phyloP scores from a whole-genome alignment of 192 early-diverging fungal species.

The Coemansia sp. region DNA sequence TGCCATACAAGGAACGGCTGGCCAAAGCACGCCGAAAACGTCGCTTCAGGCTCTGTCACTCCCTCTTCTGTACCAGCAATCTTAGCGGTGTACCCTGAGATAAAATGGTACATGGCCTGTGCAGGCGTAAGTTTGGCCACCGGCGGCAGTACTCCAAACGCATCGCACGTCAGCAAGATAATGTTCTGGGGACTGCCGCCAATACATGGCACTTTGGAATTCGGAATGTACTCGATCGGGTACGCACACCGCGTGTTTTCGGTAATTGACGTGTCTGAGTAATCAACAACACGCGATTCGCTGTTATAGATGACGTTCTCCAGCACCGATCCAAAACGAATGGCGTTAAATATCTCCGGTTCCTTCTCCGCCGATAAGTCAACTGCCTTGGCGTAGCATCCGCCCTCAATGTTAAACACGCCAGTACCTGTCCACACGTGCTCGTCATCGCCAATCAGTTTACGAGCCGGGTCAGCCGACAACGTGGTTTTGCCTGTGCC shows the following conservation, averaged over 20 bases:
- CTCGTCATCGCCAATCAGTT: conserved; percentile 98
- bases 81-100: conserved; percentile 97
- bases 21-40: conserved; percentile 92
- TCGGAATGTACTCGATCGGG: conserved; percentile 93
- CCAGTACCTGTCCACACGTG: conserved; percentile 98
- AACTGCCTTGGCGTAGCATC: conserved; percentile 98
- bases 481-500: conserved; percentile 99
- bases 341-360: conserved; percentile 97
- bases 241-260: conserved; percentile 98
- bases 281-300: conserved; percentile 76
- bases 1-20: conserved; percentile 96
- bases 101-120: conserved; percentile 97
- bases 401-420: conserved; percentile 99
- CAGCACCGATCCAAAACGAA: conserved; percentile 88
- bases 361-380: conserved; percentile 95
- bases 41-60: conserved; percentile 85
- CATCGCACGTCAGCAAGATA: conserved; percentile 94
- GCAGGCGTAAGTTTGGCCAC: conserved; percentile 80
- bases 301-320: conserved; percentile 90
- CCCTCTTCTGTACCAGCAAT: conserved; percentile 97
- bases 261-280: conserved; percentile 72
- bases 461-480: conserved; percentile 88
- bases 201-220: conserved; percentile 89
- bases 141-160: conserved; percentile 94
- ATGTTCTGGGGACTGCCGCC: conserved; percentile 93